These are phyloP conservation scores for Quercus tomentella DNA, from an alignment of 331 rosid species.

Conservation along the genomic window DNA sequence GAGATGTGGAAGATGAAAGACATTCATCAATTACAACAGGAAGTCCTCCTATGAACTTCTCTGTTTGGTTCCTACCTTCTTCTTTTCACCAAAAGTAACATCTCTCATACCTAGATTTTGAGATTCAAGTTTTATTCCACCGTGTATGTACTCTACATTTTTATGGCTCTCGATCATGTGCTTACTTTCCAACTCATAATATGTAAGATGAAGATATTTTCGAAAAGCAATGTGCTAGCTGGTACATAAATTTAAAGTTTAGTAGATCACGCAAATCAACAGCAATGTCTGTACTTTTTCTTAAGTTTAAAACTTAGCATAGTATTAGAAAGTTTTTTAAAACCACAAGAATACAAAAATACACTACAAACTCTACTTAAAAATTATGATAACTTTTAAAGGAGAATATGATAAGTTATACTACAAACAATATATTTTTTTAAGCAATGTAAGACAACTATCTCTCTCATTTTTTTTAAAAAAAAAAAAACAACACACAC, in stretches of 20 bases:
- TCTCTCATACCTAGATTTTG: neutral
- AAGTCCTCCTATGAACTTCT: neutral
- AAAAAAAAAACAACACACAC: no score
- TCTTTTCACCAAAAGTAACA: neutral
- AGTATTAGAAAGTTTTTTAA: neutral
- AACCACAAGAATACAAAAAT: no score
- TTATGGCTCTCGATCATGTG: neutral
- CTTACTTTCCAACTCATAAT: neutral
- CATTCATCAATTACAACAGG: neutral
- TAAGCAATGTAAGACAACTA: no score
- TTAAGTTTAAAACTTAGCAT: no score
- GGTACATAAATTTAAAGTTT: neutral
- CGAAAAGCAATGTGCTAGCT: neutral
- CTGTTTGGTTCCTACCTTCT: neutral
- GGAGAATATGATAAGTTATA: no score
- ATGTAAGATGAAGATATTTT: neutral
- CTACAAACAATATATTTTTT: no score
- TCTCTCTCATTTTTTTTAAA: rapidly evolving
- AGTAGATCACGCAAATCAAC: neutral
- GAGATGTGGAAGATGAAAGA: neutral
- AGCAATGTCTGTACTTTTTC: neutral
- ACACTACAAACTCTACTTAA: no score
- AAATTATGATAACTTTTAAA: no score
- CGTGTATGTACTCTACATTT: neutral
- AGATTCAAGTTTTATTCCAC: neutral